phyloP scores from a whole-genome alignment of 306 rosid species.

The Sindora glabra region DNA sequence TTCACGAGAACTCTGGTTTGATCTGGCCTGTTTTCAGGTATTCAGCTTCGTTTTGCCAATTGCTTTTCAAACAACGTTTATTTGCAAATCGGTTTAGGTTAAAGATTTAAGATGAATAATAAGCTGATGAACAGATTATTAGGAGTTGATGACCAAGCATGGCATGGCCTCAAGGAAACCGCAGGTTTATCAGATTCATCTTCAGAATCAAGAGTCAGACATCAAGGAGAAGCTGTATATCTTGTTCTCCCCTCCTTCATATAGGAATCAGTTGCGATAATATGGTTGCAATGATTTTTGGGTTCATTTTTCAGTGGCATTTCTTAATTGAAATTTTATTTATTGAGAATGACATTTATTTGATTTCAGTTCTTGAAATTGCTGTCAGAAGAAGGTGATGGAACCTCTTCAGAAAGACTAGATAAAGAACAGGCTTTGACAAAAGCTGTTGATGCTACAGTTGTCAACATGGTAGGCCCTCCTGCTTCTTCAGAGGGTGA shows the following conservation, averaged over 20 bases:
- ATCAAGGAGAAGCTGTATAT: conserved; percentile 38
- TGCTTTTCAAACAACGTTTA: neutral
- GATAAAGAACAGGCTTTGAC: conserved; percentile 65
- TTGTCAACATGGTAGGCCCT: conserved; percentile 27
- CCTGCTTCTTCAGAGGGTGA: conserved; percentile 24
- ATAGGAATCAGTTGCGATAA: neutral
- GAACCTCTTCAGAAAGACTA: conserved; percentile 28
- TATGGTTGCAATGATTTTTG: neutral
- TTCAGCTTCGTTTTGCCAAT: neutral
- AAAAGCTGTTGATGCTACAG: conserved; percentile 49
- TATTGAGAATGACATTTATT: neutral
- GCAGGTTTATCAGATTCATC: conserved; percentile 42
- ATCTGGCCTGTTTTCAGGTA: conserved; percentile 50
- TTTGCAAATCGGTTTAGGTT: too few species aligned
- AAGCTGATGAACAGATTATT: conserved; percentile 28
- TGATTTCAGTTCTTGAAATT: conserved; percentile 59
- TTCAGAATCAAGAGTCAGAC: conserved; percentile 40
- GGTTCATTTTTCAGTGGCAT: neutral
- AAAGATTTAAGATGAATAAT: neutral
- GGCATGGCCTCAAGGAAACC: conserved; percentile 41
- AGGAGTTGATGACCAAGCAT: conserved; percentile 40
- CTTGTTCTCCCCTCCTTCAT: neutral
- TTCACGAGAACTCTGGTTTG: conserved; percentile 39
- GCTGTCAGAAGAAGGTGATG: conserved; percentile 53
- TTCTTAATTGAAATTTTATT: neutral